A percentile compares a stretch with the other conserved stretches of the same genome.
phyloP scores from a whole-genome alignment of 148 eudicot species.

The Mesembryanthemum crystallinum region DNA sequence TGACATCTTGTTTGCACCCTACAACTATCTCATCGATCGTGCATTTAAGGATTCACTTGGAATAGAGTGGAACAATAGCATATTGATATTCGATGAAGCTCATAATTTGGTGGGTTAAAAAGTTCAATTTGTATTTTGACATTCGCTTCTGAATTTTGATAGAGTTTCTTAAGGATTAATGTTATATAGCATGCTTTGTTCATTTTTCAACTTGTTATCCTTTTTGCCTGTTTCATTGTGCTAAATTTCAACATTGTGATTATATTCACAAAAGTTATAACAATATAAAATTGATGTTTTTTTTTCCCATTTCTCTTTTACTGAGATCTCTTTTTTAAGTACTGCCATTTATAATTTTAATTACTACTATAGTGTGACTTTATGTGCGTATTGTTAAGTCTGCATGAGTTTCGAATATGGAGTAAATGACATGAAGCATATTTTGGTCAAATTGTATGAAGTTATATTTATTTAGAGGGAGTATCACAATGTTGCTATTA shows the following conservation, averaged over 20 bases:
- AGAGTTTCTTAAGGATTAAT: not conserved
- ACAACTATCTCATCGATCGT: conserved; percentile 93
- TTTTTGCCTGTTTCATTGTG: not conserved
- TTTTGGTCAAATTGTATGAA: too few relatives aligned
- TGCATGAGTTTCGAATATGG: too few relatives aligned
- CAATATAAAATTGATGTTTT: not conserved
- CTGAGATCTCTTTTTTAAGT: too few relatives aligned
- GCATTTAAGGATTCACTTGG: conserved; percentile 56
- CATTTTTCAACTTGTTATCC: not conserved
- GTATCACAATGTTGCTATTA: too few relatives aligned
- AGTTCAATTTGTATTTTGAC: not conserved
- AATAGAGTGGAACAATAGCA: conserved; percentile 67
- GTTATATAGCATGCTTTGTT: not conserved
- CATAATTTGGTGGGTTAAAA: conserved; percentile 78
- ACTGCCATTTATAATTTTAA: too few relatives aligned
- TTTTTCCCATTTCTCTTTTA: not conserved
- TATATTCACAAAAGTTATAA: not conserved
- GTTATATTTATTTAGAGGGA: too few relatives aligned
- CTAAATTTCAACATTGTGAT: not conserved
- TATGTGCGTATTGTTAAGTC: too few relatives aligned
- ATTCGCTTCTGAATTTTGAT: not conserved
- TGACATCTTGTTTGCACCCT: conserved; percentile 93
- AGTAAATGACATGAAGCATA: too few relatives aligned
- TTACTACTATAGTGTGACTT: too few relatives aligned
- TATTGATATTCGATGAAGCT: conserved; percentile 97